Conservation (phyloP, 441 rosid genomes). For the Brassica balearica region DNA sequence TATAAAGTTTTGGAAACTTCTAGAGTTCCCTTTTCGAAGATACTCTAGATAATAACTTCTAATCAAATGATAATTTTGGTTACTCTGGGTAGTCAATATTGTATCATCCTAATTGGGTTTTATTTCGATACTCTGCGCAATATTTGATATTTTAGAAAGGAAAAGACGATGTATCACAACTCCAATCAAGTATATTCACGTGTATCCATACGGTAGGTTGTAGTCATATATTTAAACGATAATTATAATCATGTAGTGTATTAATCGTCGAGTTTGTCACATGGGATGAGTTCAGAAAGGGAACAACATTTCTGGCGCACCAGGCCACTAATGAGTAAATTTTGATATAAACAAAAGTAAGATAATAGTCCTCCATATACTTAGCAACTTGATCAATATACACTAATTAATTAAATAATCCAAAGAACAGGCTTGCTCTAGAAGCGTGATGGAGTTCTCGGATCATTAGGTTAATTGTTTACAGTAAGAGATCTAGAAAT, state of each 20-base stretch:
- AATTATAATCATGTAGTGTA: slow-evolving; percentile 16
- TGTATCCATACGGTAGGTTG: slow-evolving; percentile 13
- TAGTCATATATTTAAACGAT: not conserved
- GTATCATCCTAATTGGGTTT: too few relatives aligned
- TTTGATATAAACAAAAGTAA: not conserved
- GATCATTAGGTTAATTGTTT: slow-evolving; percentile 40
- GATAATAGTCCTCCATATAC: slow-evolving; percentile 1
- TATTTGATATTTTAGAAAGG: too few relatives aligned
- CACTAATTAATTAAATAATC: not conserved
- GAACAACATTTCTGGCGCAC: slow-evolving; percentile 44
- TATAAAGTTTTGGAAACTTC: too few relatives aligned
- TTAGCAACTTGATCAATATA: slow-evolving; percentile 24
- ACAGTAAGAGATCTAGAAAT: slow-evolving; percentile 30
- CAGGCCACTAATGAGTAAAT: slow-evolving; percentile 12
- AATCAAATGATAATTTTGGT: not conserved
- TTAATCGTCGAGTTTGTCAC: slow-evolving; percentile 42
- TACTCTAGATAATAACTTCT: not conserved
- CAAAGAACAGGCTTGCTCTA: slow-evolving; percentile 31
- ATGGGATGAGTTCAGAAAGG: slow-evolving; percentile 34
- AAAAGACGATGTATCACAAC: not conserved
- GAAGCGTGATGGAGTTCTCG: slow-evolving; percentile 35
- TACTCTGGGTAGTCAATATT: not conserved
- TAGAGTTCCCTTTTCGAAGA: too few relatives aligned
- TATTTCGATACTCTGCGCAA: too few relatives aligned
- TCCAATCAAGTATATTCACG: slow-evolving; percentile 22